Base-by-base conservation (phyloP, 352 stramenopile genomes). In the Globisporangium middletonii region DNA sequence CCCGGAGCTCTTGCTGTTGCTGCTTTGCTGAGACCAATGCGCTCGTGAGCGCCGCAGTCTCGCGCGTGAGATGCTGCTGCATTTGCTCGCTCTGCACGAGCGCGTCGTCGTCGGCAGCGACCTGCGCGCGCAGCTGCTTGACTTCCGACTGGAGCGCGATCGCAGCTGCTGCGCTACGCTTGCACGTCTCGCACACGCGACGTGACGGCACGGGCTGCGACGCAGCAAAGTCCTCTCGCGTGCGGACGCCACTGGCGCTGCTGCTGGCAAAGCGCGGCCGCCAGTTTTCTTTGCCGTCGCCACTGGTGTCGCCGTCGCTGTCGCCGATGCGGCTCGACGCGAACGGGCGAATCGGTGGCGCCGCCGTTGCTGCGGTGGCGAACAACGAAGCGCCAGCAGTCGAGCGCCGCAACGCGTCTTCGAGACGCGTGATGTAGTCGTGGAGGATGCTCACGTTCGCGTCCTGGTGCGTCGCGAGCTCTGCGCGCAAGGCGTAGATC, bases 371-470 rank as follows among this genome's bases (percentile, higher is more conserved):
- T 3, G 18, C 6, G 8, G 43, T 26, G 33, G 12, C 33, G 5
- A 9, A 38, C 33, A 9, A 38, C 33, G 33, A 38, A 9, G 4
- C 33, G 4, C 33, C 33, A 38, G 33, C 33, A 12, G 33, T 38
- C 33, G 33, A 38, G 46, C 42, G 51, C 7, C 73, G 63, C 19
- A 83, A 28, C 6, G 68, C 63, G 27, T 69, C 71, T 45, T 86
- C 76, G 4, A 89, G 67, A 5, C 65, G 67, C n/a, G 68, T 63
- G 41, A 89, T 76, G 33, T 89, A 77, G 18, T 83, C 73, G 33
- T 86, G 70, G 16, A 89, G 65, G 33, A 83, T 65, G 5, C 67
- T 55, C 15, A 89, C 57, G 27, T 81, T 83, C 41, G 75, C 75
- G 30, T 78, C 63, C 13, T 85, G 76, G 50, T 87, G 76, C 0